phyloP scores from a whole-genome alignment of 2,329 filamentous ascomycete species.

The Aspergillus tanneri region DNA sequence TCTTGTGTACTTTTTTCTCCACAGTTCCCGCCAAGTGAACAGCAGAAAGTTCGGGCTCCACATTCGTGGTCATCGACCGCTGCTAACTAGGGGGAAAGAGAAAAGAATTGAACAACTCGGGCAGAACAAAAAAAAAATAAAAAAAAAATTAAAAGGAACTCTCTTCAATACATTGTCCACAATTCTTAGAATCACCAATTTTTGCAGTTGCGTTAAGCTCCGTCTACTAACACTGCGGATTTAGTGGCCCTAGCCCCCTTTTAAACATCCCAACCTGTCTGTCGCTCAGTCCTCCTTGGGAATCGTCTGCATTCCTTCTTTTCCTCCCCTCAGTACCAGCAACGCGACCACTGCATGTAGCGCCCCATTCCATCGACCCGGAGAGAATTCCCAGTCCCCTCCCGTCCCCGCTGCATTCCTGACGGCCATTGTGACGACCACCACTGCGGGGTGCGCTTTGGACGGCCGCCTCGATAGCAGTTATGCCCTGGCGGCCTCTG shows the following conservation, averaged over 20 bases:
- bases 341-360: constrained; percentile 28
- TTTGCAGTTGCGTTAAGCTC: neutral
- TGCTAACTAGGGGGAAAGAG: constrained; percentile 27
- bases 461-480: constrained; percentile 25
- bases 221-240: constrained; percentile 4
- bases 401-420: constrained; percentile 21
- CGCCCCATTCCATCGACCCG: constrained; percentile 23
- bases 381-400: constrained; percentile 25
- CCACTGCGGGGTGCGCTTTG: constrained; percentile 22
- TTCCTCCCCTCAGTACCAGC: constrained; percentile 10
- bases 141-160: neutral
- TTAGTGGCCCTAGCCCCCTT: constrained; percentile 14
- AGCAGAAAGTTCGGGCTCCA: constrained; percentile 29
- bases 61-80: constrained; percentile 20
- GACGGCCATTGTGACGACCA: constrained; percentile 25
- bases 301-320: constrained; percentile 26
- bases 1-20: constrained; percentile 24
- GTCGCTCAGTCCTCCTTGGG: constrained; percentile 5
- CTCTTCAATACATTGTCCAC: neutral
- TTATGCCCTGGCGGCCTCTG: constrained; percentile 95
- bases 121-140: neutral
- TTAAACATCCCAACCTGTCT: constrained; percentile 3
- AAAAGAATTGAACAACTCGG: constrained; percentile 1
- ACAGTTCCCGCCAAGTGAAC: constrained; percentile 31
- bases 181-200: neutral